Evolutionary conservation across 306 rosid genomes (phyloP), one percentile per base, ranked within the genome.

Genomic region (Medicago lupulina): DNA sequence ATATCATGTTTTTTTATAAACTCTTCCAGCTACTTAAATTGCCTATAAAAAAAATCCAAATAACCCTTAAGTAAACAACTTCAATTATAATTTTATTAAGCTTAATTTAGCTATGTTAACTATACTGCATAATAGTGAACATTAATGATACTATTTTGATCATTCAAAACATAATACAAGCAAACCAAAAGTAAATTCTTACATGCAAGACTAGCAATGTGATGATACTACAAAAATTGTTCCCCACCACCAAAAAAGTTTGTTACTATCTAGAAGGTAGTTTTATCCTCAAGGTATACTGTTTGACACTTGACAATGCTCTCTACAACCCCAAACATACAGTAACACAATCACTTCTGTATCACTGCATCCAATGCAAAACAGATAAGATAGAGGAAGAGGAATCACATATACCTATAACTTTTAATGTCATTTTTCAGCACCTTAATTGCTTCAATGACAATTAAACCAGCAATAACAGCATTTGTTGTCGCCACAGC

Each of bases 401-500:
- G 59, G 41, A 69, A 78, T 67, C 75, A 73, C 70, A 63, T 63
- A 71, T 79, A 89, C 99, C 99, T 90, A 65, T 88, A 96, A 41
- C 51, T 92, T 69, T 89, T 78, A 9, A 73, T 59, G 87, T 90
- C 96, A 28, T 82, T 90, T 79, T 80, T 84, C 82, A 96, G 96
- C 84, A 96, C 99, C 83, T 96, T 96, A 78, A 96, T 88, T 69
- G 99, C 93, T 86, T 96, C 99, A 41, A 92, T 90, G 67, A 96
- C 99, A 87, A 96, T 96, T 90, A 96, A 85, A 49, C 99, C 99
- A 73, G 99, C 99, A 82, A 96, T 86, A 68, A 92, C 79, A 38
- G 99, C 99, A 80, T 96, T 96, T 51, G 99, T 96, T 31, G 99
- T 96, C 25, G 99, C 99, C 76, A 96, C 97, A 71, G 99, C 99